Evolutionary conservation across 2,329 filamentous ascomycete genomes (phyloP).

Genomic region (Verticillium albo-atrum): DNA sequence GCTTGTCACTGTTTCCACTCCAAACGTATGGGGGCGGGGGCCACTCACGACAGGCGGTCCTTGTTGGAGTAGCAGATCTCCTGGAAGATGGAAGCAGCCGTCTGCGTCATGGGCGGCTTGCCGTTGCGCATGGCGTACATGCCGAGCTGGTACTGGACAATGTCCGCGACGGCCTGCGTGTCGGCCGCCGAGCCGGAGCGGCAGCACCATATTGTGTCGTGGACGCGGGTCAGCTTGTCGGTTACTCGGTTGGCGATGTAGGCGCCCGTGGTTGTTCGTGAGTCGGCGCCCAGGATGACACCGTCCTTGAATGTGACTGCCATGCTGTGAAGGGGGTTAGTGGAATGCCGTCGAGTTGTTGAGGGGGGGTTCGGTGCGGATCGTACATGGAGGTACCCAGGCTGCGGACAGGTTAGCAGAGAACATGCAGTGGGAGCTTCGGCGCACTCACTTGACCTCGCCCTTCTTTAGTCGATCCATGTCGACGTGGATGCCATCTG

Average conservation of each 20-base stretch:
- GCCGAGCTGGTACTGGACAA: constrained; percentile 93
- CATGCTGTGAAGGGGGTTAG: constrained; percentile 60
- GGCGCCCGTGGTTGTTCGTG: constrained; percentile 91
- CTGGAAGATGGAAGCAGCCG: constrained; percentile 92
- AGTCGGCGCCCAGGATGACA: constrained; percentile 96
- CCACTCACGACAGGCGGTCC: constrained; percentile 74
- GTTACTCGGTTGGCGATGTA: constrained; percentile 99
- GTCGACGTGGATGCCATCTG: constrained; percentile 98
- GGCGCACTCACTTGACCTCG: constrained; percentile 82
- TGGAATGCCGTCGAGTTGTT: too few relatives aligned
- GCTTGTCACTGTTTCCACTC: not conserved
- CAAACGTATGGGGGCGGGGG: too few relatives aligned
- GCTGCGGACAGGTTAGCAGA: constrained; percentile 45
- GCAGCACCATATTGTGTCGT: constrained; percentile 99
- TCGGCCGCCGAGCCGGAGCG: constrained; percentile 95
- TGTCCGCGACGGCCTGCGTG: constrained; percentile 96
- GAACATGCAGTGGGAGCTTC: not conserved
- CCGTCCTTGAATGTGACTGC: constrained; percentile 98
- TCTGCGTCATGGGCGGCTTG: constrained; percentile 88
- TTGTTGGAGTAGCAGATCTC: constrained; percentile 99
- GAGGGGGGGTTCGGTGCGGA: constrained; percentile 6
- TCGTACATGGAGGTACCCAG: constrained; percentile 94
- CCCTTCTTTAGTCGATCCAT: constrained; percentile 99
- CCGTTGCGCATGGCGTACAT: constrained; percentile 89
- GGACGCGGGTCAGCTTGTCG: constrained; percentile 97